Base-by-base conservation (phyloP, 768 basidiomycete species). In the Termitomyces sp. region DNA sequence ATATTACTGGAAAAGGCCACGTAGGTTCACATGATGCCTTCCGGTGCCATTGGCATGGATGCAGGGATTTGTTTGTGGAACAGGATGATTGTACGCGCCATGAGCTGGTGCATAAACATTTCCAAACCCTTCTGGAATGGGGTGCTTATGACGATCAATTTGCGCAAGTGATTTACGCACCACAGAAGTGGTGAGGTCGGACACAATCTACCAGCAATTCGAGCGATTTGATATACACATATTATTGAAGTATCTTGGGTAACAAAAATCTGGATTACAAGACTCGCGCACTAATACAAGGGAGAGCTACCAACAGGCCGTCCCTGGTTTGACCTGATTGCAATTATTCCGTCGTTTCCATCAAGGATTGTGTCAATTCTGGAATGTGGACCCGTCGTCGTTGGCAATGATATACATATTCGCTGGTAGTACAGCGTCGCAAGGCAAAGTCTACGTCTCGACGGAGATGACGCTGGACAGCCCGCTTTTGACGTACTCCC, bases 401-500 rank as follows among this genome's bases (percentile, higher is more conserved):
- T n/a, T n/a, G n/a, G n/a, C n/a, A n/a, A n/a, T 23, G 23, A 23
- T 23, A 2, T 23, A 23, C 23, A 23, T 23, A 23, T 23, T 23
- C 23, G 23, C 23, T 23, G 23, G 23, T 23, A 23, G 23, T 23
- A 23, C 23, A 23, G 23, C 32, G 32, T 32, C 30, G 6, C 30
- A 30, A 30, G 30, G 30, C 30, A 30, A 3, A 30, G 30, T 7
- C 61, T 65, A 70, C 13, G 71, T 71, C 23, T 82, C 82, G 43
- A 79, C 72, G 36, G 72, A 78, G n/a, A 83, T 73, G 64, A 78
- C 77, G 61, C 73, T 76, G 64, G 81, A 83, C 59, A 85, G 67
- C 43, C 80, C 72, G 61, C 84, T 85, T 64, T 77, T 80, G 63
- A 80, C 76, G 62, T 85, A 85, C 62, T 70, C 69, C 63, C 69